Evolutionary conservation across 352 stramenopile genomes (phyloP).

Genomic region (Elongisporangium senticosum): DNA sequence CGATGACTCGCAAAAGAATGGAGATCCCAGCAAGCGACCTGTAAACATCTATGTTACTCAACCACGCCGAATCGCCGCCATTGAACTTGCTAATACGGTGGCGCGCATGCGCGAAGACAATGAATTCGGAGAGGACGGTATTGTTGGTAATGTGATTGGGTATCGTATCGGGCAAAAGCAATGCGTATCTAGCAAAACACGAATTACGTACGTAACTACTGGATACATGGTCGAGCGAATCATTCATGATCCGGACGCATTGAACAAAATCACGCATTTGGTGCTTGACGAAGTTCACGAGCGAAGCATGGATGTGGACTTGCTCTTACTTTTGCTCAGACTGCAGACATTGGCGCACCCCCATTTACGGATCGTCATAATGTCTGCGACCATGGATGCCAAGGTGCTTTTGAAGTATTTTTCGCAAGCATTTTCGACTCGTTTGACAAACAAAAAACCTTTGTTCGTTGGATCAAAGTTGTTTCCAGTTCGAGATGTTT

Average conservation of each 20-base stretch:
- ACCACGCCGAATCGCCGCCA: slow-evolving; percentile 91
- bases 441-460: slow-evolving; percentile 46
- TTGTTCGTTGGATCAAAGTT: slow-evolving; percentile 83
- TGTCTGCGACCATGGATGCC: slow-evolving; percentile 95
- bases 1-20: slow-evolving; percentile 30
- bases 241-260: slow-evolving; percentile 88
- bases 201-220: slow-evolving; percentile 96
- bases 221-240: slow-evolving; percentile 95
- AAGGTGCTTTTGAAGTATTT: slow-evolving; percentile 90
- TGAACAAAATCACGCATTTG: slow-evolving; percentile 90
- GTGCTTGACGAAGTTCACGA: slow-evolving; percentile 96
- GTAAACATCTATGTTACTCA: slow-evolving; percentile 96
- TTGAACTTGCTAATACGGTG: slow-evolving; percentile 87
- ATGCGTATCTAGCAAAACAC: slow-evolving; percentile 83
- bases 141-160: slow-evolving; percentile 62
- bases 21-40: slow-evolving; percentile 21
- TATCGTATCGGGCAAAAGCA: slow-evolving; percentile 90
- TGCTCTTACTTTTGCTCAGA: slow-evolving; percentile 91
- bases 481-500: slow-evolving; percentile 62
- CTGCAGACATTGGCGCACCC: slow-evolving; percentile 56
- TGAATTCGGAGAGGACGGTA: slow-evolving; percentile 54
- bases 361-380: slow-evolving; percentile 91
- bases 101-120: slow-evolving; percentile 87
- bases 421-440: slow-evolving; percentile 40
- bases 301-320: slow-evolving; percentile 94